Evolutionary conservation across 805 yeast genomes (phyloP), one percentile per base, ranked within the genome.

Genomic region (Blastobotrys parvus): DNA sequence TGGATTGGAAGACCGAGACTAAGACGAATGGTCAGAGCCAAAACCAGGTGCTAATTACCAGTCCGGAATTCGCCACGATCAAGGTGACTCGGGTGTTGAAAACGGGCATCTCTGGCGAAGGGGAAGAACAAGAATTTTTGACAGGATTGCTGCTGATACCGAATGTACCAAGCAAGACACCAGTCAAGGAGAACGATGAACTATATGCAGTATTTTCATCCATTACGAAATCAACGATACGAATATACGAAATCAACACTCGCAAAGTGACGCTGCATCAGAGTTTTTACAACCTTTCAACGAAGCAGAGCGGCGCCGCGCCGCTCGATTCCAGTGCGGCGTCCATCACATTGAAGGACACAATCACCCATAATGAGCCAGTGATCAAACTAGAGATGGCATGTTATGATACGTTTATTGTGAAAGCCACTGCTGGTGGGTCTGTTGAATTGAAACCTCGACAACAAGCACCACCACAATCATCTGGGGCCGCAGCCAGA

Each of bases 1-100:
- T 65, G 19, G 50, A 51, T 7, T 64, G 64, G 65, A 39, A 42
- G n/a, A 27, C 45, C 2, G 15, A 42, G 16, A 33, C 33, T 39
- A 35, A 36, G 19, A 33, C 46, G 29, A 38, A 37, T 23, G 35
- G 45, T 16, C 21, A 46, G 8, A 29, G 42, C n/a, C 37, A 38
- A 2, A 42, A 49, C 10, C 35, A 42, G 3, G 15, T 43, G 8
- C 44, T 30, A 22, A 44, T 39, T 3, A 45, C 47, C 17, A 30
- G 45, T 15, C 37, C 48, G 2, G 43, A 39, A 21, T 35, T 41
- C 18, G 43, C 43, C 15, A 33, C 17, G 7, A 13, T 41, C 7
- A 16, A 4, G 6, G 25, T 41, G 18, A 34, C 22, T 43, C 42
- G 15, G 43, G 34, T 35, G 30, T 41, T 4, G 32, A 45, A 39